These are phyloP conservation scores for Pleurotus citrinopileatus DNA, from an alignment of 768 basidiomycete genomes.

Conservation along the genomic window DNA sequence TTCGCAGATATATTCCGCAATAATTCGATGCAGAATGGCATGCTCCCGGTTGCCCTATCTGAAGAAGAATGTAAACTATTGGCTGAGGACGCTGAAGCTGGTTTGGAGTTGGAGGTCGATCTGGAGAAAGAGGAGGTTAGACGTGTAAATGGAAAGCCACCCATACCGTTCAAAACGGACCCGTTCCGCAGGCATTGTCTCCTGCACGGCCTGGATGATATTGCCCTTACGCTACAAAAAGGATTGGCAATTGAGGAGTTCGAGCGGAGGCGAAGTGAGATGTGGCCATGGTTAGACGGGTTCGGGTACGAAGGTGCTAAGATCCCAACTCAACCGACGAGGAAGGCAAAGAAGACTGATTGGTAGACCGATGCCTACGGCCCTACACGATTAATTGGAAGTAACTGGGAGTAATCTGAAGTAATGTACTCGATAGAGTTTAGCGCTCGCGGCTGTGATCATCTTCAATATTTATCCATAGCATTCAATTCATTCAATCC, in stretches of 20 bases:
- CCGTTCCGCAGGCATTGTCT: conserved; percentile 91
- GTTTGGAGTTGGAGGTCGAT: conserved; percentile 78
- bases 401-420: too few species aligned
- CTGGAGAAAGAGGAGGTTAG: conserved; percentile 79
- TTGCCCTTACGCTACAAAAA: conserved; percentile 89
- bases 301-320: conserved; percentile 84
- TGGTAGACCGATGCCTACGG: conserved; percentile 46
- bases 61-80: conserved; percentile 68
- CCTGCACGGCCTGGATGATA: conserved; percentile 95
- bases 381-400: too few species aligned
- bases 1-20: conserved; percentile 91
- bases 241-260: conserved; percentile 70
- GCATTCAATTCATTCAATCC: not conserved
- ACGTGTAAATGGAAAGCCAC: conserved; percentile 55
- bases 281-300: conserved; percentile 97
- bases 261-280: conserved; percentile 70
- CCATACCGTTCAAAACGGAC: conserved; percentile 81
- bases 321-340: conserved; percentile 51
- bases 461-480: not conserved
- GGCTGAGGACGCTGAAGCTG: conserved; percentile 73
- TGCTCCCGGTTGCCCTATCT: conserved; percentile 77
- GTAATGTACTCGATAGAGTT: too few species aligned
- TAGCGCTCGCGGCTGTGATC: not conserved
- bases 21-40: conserved; percentile 92
- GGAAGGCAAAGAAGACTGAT: conserved; percentile 56